Evolutionary conservation across 1,284 basidiomycete genomes (phyloP).

Genomic region (Leccinum fallax): DNA sequence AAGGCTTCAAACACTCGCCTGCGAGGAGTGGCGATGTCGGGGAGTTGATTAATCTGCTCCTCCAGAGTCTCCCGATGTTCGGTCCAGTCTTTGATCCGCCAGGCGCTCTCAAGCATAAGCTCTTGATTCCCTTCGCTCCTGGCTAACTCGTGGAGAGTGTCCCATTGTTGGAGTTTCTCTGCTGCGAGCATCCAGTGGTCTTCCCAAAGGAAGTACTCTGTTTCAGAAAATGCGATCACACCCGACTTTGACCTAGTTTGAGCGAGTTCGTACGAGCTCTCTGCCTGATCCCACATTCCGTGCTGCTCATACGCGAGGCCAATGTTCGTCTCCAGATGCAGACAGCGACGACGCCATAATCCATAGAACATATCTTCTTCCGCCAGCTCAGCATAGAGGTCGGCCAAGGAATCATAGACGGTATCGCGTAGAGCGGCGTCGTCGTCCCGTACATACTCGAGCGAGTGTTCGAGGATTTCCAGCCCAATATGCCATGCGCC

Average conservation of each 20-base stretch:
- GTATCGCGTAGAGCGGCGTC: conserved; percentile 83
- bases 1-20: conserved; percentile 97
- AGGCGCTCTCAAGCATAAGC: conserved; percentile 92
- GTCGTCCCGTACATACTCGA: conserved; percentile 78
- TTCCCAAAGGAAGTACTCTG: conserved; percentile 98
- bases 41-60: conserved; percentile 80
- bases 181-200: conserved; percentile 98
- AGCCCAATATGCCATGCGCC: conserved; percentile 93
- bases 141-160: conserved; percentile 91
- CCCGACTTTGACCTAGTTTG: conserved; percentile 87
- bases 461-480: conserved; percentile 84
- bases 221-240: conserved; percentile 88
- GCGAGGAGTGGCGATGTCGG: conserved; percentile 89
- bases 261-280: conserved; percentile 88
- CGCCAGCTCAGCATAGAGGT: conserved; percentile 92
- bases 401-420: conserved; percentile 89
- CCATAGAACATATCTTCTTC: conserved; percentile 99
- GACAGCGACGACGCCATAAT: conserved; percentile 87
- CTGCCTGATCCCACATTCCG: conserved; percentile 96
- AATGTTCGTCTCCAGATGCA: conserved; percentile 90
- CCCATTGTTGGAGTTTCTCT: conserved; percentile 98
- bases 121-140: conserved; percentile 92
- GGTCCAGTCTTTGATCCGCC: conserved; percentile 93
- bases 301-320: conserved; percentile 96
- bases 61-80: conserved; percentile 82